These are phyloP conservation scores for Luzula sylvatica DNA, from an alignment of 176 grass and related monocot genomes.

Conservation along the genomic window DNA sequence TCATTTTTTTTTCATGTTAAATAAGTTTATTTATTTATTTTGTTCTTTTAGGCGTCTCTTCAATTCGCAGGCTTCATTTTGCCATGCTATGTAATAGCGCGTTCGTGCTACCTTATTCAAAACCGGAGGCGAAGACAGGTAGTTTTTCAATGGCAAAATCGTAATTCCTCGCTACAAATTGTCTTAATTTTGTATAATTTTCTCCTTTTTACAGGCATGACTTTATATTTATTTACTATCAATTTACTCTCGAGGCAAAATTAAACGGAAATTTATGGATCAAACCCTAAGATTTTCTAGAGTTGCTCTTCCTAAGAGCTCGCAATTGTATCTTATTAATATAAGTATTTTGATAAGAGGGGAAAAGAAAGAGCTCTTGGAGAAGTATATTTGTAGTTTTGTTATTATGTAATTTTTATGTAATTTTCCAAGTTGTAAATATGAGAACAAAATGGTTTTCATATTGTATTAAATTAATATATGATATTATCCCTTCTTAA, in stretches of 20 bases:
- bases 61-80: constrained; percentile 79
- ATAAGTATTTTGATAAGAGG: background rate
- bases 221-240: no score
- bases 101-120: constrained; percentile 67
- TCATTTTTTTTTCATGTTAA: background rate
- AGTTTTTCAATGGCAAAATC: background rate
- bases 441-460: background rate
- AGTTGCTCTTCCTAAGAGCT: constrained; percentile 26
- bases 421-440: constrained; percentile 20
- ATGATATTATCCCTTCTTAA: background rate
- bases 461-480: no score
- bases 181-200: background rate
- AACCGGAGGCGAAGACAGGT: constrained; percentile 73
- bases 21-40: constrained; percentile 5
- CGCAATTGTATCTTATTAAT: background rate
- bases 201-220: background rate
- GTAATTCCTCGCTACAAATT: background rate
- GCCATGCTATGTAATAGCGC: constrained; percentile 88
- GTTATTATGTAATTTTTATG: background rate
- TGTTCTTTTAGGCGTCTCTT: constrained; percentile 57
- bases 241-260: no score
- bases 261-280: constrained; percentile 3
- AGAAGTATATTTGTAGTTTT: constrained; percentile 25
- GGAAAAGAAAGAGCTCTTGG: constrained; percentile 7
- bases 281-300: constrained; percentile 10